These are phyloP conservation scores for Diutina mesorugosa DNA, from an alignment of 1,139 yeast genomes.

Conservation along the genomic window DNA sequence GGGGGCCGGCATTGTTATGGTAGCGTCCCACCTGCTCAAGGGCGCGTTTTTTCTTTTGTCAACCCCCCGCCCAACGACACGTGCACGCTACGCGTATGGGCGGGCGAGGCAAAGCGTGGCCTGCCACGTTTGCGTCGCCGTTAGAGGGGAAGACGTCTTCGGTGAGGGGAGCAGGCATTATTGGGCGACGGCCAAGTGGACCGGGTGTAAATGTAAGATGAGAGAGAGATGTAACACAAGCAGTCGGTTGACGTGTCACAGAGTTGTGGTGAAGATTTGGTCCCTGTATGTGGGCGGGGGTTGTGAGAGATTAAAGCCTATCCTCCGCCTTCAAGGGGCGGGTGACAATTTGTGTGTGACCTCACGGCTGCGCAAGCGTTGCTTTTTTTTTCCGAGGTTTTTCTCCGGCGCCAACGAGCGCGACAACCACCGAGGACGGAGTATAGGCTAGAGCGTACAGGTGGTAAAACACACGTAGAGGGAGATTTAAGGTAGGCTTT, in stretches of 20 bases:
- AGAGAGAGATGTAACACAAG: background rate
- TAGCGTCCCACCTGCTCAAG: background rate
- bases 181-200: background rate
- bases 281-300: background rate
- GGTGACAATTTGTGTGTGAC: background rate
- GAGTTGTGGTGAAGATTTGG: too few species aligned
- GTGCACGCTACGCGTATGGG: background rate
- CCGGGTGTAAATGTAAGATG: background rate
- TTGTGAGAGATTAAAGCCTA: background rate
- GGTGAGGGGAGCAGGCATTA: background rate
- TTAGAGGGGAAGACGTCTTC: background rate
- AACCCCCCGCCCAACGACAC: background rate
- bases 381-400: background rate
- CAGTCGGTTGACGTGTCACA: background rate
- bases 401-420: too few species aligned
- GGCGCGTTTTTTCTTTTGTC: background rate
- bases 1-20: background rate
- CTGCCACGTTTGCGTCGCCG: background rate
- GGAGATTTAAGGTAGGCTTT: background rate
- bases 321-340: background rate
- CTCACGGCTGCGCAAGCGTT: background rate
- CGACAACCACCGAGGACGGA: too few species aligned
- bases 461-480: background rate
- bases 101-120: background rate
- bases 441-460: background rate